These are phyloP conservation scores for Cyclostephanos tholiformis DNA, from an alignment of 108 stramenopile genomes.

Conservation along the genomic window DNA sequence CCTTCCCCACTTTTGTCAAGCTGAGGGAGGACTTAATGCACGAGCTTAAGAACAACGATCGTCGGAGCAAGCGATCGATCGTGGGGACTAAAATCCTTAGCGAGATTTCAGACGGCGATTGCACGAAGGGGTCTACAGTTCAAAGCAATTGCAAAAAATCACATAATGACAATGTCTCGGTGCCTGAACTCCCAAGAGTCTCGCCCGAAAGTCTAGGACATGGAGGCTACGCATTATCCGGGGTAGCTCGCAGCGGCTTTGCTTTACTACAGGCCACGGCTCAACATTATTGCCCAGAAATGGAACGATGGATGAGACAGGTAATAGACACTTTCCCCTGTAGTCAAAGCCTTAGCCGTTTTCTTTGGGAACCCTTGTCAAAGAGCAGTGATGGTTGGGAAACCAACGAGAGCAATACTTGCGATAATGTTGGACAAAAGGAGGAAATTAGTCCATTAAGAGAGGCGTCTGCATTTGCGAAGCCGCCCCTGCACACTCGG, in stretches of 20 bases:
- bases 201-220: conserved; percentile 17
- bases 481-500: conserved; percentile 27
- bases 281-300: conserved; percentile 65
- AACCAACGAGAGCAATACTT: conserved; percentile 3
- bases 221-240: conserved; percentile 38
- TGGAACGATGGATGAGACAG: conserved; percentile 72
- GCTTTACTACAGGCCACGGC: conserved; percentile 69
- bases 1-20: conserved; percentile 68
- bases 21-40: conserved; percentile 69
- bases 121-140: not conserved
- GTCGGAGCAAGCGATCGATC: conserved; percentile 7
- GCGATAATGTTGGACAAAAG: not conserved
- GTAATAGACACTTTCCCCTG: conserved; percentile 67
- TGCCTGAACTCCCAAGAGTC: conserved; percentile 71
- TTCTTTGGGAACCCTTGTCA: conserved; percentile 73
- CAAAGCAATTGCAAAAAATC: not conserved
- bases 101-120: not conserved
- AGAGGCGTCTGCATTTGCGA: conserved; percentile 3
- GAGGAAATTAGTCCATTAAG: conserved; percentile 6
- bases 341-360: conserved; percentile 65
- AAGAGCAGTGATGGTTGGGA: conserved; percentile 37
- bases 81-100: not conserved
- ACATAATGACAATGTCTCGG: conserved; percentile 26
- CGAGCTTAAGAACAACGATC: conserved; percentile 49
- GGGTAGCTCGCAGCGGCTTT: conserved; percentile 67